Conservation (phyloP, 495 filamentous ascomycete genomes). For the Penicillium maclennaniae region DNA sequence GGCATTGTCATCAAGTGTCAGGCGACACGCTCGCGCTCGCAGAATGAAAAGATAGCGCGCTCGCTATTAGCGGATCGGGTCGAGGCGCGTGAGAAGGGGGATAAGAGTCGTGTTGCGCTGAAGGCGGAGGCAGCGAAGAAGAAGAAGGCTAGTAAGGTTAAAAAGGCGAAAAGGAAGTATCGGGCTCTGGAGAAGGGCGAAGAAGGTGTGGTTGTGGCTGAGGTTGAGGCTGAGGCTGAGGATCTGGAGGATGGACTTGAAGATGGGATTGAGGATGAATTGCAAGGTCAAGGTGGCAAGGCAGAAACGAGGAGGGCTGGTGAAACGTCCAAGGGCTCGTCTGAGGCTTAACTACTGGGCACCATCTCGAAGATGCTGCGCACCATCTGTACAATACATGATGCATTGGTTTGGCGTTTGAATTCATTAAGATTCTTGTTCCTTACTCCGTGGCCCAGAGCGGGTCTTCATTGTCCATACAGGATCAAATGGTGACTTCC, state of each 20-base stretch:
- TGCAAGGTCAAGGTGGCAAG: conserved; percentile 47
- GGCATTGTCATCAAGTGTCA: conserved; percentile 90
- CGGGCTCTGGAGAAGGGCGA: conserved; percentile 41
- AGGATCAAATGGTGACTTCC: too few species aligned
- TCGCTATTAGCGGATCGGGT: conserved; percentile 71
- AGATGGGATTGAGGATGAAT: conserved; percentile 12
- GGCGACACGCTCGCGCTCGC: conserved; percentile 77
- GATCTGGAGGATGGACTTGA: conserved; percentile 36
- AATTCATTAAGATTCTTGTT: too few species aligned
- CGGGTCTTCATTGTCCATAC: too few species aligned
- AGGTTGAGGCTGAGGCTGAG: too few species aligned
- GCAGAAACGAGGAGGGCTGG: conserved; percentile 32
- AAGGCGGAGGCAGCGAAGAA: conserved; percentile 52
- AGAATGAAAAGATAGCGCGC: conserved; percentile 87
- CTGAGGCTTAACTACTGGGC: background rate
- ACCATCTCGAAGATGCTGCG: background rate
- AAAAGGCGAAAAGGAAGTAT: conserved; percentile 68
- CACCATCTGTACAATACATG: background rate
- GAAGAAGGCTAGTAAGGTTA: conserved; percentile 62
- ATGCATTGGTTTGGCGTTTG: too few species aligned
- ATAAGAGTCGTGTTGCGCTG: conserved; percentile 52
- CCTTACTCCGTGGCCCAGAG: too few species aligned
- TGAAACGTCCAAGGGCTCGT: background rate
- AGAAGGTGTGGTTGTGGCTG: conserved; percentile 32
- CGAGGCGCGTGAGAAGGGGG: conserved; percentile 62